A percentile compares a stretch with the other conserved stretches of the same genome.
Conservation (phyloP, 75 land plant species). For the Pinus albicaulis region DNA sequence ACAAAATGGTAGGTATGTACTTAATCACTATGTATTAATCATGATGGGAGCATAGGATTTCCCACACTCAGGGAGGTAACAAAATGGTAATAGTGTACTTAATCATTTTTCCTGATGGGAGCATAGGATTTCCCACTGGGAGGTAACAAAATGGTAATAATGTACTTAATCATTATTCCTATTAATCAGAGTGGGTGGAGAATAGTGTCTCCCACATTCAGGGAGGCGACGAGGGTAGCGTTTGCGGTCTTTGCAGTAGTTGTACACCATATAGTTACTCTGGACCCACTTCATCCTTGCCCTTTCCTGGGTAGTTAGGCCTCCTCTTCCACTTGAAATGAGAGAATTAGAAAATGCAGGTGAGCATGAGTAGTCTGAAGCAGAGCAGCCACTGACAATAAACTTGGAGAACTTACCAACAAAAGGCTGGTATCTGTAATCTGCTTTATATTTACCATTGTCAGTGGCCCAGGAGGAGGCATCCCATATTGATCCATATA, state of each 20-base stretch:
- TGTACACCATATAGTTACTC: constrained; percentile 21
- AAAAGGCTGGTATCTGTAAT: constrained; percentile 45
- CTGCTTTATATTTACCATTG: constrained; percentile 40
- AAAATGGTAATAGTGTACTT: too few species aligned
- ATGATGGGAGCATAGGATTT: too few species aligned
- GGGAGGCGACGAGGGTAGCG: constrained; percentile 35
- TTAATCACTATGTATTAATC: too few species aligned
- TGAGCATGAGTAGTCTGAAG: not conserved
- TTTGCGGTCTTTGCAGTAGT: constrained; percentile 37
- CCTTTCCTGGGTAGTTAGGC: constrained; percentile 21
- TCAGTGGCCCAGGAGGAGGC: constrained; percentile 53
- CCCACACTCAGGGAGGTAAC: too few species aligned
- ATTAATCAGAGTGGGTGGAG: not conserved
- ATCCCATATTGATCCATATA: constrained; percentile 55
- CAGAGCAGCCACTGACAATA: constrained; percentile 31
- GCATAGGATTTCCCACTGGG: too few species aligned
- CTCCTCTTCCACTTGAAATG: not conserved
- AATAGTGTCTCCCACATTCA: constrained; percentile 19
- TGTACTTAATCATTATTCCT: too few species aligned
- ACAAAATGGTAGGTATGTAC: too few species aligned
- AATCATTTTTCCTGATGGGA: too few species aligned
- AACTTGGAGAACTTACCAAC: constrained; percentile 33
- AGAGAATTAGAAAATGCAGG: not conserved
- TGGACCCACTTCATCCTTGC: constrained; percentile 26
- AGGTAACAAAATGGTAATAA: too few species aligned